Evolutionary conservation across 2,329 filamentous ascomycete species (phyloP), one percentile per base, ranked within the genome.

Genomic region (Byssothecium circinans): DNA sequence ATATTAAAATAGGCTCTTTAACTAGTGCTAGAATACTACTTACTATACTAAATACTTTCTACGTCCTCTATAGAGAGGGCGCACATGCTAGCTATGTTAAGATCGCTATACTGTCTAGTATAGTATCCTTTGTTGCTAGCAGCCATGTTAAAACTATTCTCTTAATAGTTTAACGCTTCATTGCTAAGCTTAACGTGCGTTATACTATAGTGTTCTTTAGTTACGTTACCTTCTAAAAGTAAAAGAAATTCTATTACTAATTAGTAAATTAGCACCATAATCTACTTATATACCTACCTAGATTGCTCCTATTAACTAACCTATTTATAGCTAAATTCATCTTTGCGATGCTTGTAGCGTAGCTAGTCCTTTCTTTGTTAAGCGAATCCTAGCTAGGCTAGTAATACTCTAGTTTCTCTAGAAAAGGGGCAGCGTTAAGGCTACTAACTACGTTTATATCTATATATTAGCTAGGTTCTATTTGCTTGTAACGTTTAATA

Each of bases 381-480:
- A 42, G 42, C 29, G 30, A 49, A 49, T 51, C 27, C 39, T 29
- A 19, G 45, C 43, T 25, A 49, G 38, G 37, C 37, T 52, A 25
- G 49, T 41, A 46, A 49, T 49, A 32, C 43, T 53, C 43, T 53
- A 29, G 46, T 38, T 41, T 47, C 43, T 49, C 45, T n/a, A n/a
- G n/a, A n/a, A n/a, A n/a, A n/a, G n/a, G n/a, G n/a, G n/a, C n/a
- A n/a, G n/a, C n/a, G n/a, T n/a, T n/a, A n/a, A n/a, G n/a, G n/a
- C n/a, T n/a, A n/a, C n/a, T n/a, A n/a, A n/a, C n/a, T n/a, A n/a
- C n/a, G n/a, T n/a, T n/a, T n/a, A n/a, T n/a, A n/a, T n/a, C n/a
- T n/a, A n/a, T n/a, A n/a, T n/a, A n/a, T n/a, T n/a, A n/a, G n/a
- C n/a, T n/a, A n/a, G n/a, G n/a, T n/a, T n/a, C n/a, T n/a, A n/a